A percentile compares a stretch with the other conserved stretches of the same genome.
phyloP scores from a whole-genome alignment of 768 basidiomycete genomes.

The Suillus lakei region DNA sequence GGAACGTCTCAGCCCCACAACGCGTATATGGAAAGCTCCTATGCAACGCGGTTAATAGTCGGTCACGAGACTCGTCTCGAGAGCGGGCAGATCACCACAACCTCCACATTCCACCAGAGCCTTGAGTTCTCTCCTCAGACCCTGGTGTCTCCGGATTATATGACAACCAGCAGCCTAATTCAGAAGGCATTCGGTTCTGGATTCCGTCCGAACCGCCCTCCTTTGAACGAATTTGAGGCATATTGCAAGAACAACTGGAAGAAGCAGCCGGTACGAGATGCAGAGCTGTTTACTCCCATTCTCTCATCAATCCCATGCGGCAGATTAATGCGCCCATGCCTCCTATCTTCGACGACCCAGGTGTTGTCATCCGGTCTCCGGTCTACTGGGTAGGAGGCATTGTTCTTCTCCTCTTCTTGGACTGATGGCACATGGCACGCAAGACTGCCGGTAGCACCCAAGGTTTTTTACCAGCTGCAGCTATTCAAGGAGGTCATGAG shows the following conservation, averaged over 20 bases:
- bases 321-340: too few relatives aligned
- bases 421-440: too few relatives aligned
- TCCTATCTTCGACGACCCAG: too few relatives aligned
- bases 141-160: background rate
- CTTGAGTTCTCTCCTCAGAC: constrained; percentile 7
- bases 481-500: constrained; percentile 2
- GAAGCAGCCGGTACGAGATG: background rate
- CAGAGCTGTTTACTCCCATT: too few relatives aligned
- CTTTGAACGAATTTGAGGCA: constrained; percentile 9
- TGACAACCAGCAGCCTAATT: constrained; percentile 3
- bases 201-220: background rate
- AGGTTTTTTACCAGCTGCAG: background rate
- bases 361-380: too few relatives aligned
- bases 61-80: constrained; percentile 13
- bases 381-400: too few relatives aligned
- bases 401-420: too few relatives aligned
- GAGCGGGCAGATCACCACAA: constrained; percentile 1
- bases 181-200: constrained; percentile 3
- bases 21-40: constrained; percentile 7
- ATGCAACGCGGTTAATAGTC: background rate
- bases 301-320: too few relatives aligned
- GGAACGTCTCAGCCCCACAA: constrained; percentile 12
- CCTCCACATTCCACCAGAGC: constrained; percentile 10
- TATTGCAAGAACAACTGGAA: constrained; percentile 4
- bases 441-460: background rate